Evolutionary conservation across 1,139 yeast genomes (phyloP), one percentile per base, ranked within the genome.

Genomic region (Geotrichum fermentans): DNA sequence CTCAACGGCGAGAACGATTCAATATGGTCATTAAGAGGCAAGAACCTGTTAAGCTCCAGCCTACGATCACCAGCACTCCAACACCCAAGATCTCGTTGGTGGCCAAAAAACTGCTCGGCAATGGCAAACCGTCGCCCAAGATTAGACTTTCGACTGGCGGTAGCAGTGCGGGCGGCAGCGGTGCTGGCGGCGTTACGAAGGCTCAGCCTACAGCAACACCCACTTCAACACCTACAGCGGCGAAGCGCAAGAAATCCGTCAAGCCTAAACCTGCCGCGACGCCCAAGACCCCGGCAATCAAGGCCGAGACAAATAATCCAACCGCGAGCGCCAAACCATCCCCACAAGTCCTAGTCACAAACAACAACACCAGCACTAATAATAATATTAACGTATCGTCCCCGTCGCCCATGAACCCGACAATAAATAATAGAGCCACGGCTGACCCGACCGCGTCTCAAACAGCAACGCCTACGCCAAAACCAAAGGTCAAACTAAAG

Each of bases 1-100:
- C 85, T 1, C 77, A 74, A 56, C 63, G 75, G 49, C 52, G 71
- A 28, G 80, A 76, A 1, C 67, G 72, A 14, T 80, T 80, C 2
- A 69, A 68, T 46, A 63, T 80, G 5, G 67, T 73, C 40, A 49
- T 61, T 21, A 51, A 47, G 42, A 33, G 54, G 20, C 45, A 49
- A 22, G 38, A 35, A 4, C 29, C 41, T 14, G 24, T 29, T 7
- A 22, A 18, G 24, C 18, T 13, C 18, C 24, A 17, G 36, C 11
- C n/a, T 8, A 30, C 17, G 17, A n/a, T 30, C 18, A 39, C 36
- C 21, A 3, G 39, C 39, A 16, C 39, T 16, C 3, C 49, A 22
- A 30, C 38, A 8, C 50, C 53, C 3, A 41, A 46, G 26, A 50
- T 50, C n/a, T 52, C 53, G 26, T 34, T 50, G 21, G 52, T 50